phyloP scores from a whole-genome alignment of 192 early-diverging fungal species.

The Rhizophagus clarus region DNA sequence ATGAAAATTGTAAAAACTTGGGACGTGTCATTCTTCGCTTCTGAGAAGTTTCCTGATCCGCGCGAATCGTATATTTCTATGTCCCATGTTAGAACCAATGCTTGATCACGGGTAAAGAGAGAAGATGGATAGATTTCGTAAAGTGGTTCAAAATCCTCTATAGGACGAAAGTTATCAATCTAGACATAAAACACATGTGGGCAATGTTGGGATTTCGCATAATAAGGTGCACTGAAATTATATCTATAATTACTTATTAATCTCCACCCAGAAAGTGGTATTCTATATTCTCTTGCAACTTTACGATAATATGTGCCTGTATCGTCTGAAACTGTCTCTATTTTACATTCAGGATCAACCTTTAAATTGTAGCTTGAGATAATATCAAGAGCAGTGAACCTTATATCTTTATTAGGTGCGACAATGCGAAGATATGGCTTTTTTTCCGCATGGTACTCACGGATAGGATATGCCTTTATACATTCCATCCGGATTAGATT shows the following conservation, averaged over 20 bases:
- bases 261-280: background rate
- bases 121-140: no score
- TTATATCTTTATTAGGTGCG: background rate
- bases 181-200: no score
- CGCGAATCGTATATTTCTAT: background rate
- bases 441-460: no score
- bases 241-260: no score
- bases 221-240: no score
- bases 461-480: no score
- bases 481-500: background rate
- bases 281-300: constrained; percentile 16
- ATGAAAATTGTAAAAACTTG: constrained; percentile 5
- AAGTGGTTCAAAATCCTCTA: no score
- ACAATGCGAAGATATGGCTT: background rate
- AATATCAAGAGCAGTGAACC: background rate
- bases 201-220: no score
- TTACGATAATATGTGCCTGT: no score
- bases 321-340: no score
- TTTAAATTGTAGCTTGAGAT: background rate
- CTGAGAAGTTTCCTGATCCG: background rate
- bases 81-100: constrained; percentile 3
- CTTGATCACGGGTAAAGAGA: background rate
- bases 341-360: background rate
- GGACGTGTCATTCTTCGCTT: background rate
- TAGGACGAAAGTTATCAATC: no score